Evolutionary conservation across 2,329 filamentous ascomycete genomes (phyloP), one percentile per base, ranked within the genome.

Genomic region (Botryotinia globosa): DNA sequence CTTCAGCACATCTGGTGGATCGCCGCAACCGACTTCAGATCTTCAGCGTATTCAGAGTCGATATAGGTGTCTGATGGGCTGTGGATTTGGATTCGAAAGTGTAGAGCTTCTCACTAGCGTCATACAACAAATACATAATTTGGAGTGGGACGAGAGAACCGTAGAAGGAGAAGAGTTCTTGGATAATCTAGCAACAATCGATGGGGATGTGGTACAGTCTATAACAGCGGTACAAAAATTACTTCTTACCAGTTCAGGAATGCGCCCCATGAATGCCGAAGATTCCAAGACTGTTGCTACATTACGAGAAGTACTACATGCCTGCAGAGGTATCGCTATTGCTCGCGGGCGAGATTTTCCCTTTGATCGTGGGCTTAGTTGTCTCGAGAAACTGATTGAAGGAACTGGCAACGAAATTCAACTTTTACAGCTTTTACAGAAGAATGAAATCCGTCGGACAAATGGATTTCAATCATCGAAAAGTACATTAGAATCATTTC

Each of bases 51-150:
- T 75, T 58, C 78, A 79, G 65, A 76, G 73, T 22, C 74, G 78
- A 67, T 77, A 80, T 63, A 75, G 81, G 34, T 80, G 77, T 63
- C 77, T 81, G 75, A 76, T 81, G 73, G 80, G 81, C 18, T 81
- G 80, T 74, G 80, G 80, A 42, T 63, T 77, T 34, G 77, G 77
- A n/a, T 81, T 78, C 70, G 76, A 81, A 45, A 79, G 78, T 66
- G 54, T 82, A n/a, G 48, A 73, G 4, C 42, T 72, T 22, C 67
- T 79, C 12, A 73, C 44, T 3, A 62, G 71, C 34, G 74, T 78
- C 20, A 22, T 78, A 20, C 48, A 56, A 29, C 75, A 78, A 54
- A 62, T 75, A n/a, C 54, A 73, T 10, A 39, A 42, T 22, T 54
- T 75, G 4, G 32, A 66, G 1, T 48, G 54, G n/a, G 61, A 73